A percentile compares a stretch with the other conserved stretches of the same genome.
These are phyloP conservation scores for Protostelium mycophagum DNA, from an alignment of 78 protist genomes.

Conservation along the genomic window DNA sequence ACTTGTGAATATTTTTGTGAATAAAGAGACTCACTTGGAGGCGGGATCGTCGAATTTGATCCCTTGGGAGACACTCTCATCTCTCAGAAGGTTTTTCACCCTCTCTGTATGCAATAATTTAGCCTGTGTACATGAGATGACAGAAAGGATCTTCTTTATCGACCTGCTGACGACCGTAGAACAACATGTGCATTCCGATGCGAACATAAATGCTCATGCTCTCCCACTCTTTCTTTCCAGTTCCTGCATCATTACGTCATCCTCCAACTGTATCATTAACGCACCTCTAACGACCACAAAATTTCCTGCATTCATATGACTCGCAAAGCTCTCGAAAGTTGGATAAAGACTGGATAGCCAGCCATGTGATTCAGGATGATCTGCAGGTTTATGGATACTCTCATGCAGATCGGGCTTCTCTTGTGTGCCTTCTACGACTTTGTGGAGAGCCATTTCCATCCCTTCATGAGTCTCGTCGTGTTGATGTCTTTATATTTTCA, in stretches of 20 bases:
- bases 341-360: background rate
- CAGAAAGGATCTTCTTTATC: background rate
- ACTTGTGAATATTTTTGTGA: no score
- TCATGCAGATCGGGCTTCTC: background rate
- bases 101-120: background rate
- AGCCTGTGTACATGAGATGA: background rate
- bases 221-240: background rate
- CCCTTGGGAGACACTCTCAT: background rate
- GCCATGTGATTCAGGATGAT: background rate
- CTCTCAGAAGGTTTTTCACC: background rate
- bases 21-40: background rate
- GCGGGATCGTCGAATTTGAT: background rate
- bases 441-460: background rate
- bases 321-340: background rate
- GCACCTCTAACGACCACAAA: background rate
- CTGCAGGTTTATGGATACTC: background rate
- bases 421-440: background rate
- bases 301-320: background rate
- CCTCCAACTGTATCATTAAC: background rate
- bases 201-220: background rate
- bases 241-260: background rate
- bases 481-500: no score
- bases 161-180: background rate
- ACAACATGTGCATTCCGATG: background rate
- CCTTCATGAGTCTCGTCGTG: background rate